Evolutionary conservation across 2,329 filamentous ascomycete genomes (phyloP).

Genomic region (Tolypocladium ophioglossoides): DNA sequence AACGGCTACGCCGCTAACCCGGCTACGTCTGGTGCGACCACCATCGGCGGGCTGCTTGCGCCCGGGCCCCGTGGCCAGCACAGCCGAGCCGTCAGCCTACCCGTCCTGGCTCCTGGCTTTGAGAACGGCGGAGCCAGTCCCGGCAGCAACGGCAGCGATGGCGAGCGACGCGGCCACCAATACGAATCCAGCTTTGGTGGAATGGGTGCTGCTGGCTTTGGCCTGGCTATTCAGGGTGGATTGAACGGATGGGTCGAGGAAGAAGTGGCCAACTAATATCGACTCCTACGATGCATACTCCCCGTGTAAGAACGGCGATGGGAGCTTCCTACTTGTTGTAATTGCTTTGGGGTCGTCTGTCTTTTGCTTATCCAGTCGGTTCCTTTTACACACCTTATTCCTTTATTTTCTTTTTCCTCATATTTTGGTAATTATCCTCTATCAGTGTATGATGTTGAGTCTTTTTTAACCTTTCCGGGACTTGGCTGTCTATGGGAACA

Average conservation of each 20-base stretch:
- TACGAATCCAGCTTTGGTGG: constrained; percentile 55
- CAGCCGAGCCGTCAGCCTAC: constrained; percentile 82
- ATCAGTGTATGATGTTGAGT: constrained; percentile 21
- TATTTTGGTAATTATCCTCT: constrained; percentile 20
- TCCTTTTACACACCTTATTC: constrained; percentile 4
- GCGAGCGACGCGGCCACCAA: constrained; percentile 52
- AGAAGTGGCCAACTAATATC: constrained; percentile 46
- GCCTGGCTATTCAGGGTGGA: constrained; percentile 51
- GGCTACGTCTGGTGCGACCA: constrained; percentile 48
- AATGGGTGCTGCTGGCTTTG: constrained; percentile 46
- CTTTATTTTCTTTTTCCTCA: constrained; percentile 2
- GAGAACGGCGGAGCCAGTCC: constrained; percentile 48
- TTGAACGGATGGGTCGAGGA: constrained; percentile 60
- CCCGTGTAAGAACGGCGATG: constrained; percentile 17
- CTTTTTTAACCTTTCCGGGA: constrained; percentile 2
- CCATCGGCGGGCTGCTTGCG: constrained; percentile 66
- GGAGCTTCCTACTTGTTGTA: constrained; percentile 32
- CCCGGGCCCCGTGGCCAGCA: constrained; percentile 53
- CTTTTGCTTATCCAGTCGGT: constrained; percentile 10
- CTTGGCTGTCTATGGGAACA: neutral
- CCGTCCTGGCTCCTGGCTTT: constrained; percentile 54
- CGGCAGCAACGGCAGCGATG: constrained; percentile 33
- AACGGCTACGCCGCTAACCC: constrained; percentile 49
- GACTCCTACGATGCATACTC: constrained; percentile 5
- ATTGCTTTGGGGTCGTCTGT: constrained; percentile 19